Percentiles rank a stretch among this genome's conserved stretches.
Conservation (phyloP, 2,329 filamentous ascomycete genomes). For the Bipolaris victoriae region DNA sequence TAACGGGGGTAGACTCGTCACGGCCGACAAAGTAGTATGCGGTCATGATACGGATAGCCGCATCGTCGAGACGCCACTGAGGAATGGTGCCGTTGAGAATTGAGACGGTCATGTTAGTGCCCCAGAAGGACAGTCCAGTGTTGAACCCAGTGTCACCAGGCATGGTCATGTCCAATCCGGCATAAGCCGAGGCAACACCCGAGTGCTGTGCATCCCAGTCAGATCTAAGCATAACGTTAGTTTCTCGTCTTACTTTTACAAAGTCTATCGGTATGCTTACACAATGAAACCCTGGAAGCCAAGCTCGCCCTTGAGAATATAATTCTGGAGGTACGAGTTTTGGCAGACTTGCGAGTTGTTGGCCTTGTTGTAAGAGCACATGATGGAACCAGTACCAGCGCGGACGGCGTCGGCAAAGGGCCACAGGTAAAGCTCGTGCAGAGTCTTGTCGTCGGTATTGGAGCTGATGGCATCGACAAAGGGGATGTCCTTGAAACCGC, state of each 20-base stretch:
- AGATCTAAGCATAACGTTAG: constrained; percentile 28
- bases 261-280: background rate
- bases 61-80: constrained; percentile 87
- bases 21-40: constrained; percentile 69
- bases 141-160: constrained; percentile 77
- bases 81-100: constrained; percentile 90
- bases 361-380: constrained; percentile 74
- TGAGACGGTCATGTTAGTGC: constrained; percentile 83
- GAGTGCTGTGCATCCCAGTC: constrained; percentile 81
- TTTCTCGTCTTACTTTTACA: background rate
- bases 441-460: constrained; percentile 68
- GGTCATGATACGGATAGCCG: constrained; percentile 80
- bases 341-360: constrained; percentile 84
- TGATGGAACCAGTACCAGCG: constrained; percentile 58
- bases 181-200: constrained; percentile 69
- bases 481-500: constrained; percentile 64
- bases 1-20: constrained; percentile 65
- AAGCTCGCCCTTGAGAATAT: constrained; percentile 77
- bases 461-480: constrained; percentile 67
- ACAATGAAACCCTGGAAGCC: constrained; percentile 70
- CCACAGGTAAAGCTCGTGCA: constrained; percentile 70
- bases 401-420: constrained; percentile 60
- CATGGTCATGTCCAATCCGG: constrained; percentile 88
- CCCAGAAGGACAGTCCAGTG: constrained; percentile 77
- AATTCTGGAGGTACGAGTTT: constrained; percentile 77